phyloP scores from a whole-genome alignment of 2,329 filamentous ascomycete species.

The Stagonosporopsis rhizophila region DNA sequence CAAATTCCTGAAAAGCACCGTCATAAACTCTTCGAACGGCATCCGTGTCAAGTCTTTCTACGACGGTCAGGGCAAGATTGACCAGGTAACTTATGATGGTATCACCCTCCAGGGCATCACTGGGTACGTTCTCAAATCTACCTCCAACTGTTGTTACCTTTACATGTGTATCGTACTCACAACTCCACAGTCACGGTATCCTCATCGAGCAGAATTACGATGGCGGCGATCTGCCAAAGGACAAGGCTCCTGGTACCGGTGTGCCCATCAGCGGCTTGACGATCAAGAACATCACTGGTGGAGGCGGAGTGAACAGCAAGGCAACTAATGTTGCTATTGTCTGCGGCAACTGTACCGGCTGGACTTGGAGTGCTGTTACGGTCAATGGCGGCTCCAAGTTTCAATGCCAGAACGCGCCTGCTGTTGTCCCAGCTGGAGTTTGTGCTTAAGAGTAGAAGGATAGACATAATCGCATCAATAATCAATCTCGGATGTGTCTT shows the following conservation, averaged over 20 bases:
- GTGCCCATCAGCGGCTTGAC: neutral
- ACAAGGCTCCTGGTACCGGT: neutral
- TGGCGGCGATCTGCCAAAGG: neutral
- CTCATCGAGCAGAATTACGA: neutral
- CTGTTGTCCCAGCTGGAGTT: conserved; percentile 50
- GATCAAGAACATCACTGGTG: neutral
- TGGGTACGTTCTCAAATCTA: neutral
- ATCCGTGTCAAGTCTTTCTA: conserved; percentile 59
- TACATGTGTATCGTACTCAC: neutral
- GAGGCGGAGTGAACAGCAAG: neutral
- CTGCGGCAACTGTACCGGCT: neutral
- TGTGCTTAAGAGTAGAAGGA: conserved; percentile 32
- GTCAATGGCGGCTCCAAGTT: neutral
- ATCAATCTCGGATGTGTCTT: no score
- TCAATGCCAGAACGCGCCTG: neutral
- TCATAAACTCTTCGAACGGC: conserved; percentile 61
- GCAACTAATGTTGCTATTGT: conserved; percentile 1
- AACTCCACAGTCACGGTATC: neutral
- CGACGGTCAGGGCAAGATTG: neutral
- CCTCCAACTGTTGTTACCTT: no score
- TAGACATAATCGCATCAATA: no score
- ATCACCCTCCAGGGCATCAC: neutral
- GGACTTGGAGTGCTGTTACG: neutral
- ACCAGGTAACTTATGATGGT: neutral
- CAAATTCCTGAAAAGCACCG: conserved; percentile 54